These are phyloP conservation scores for Boletus edulis DNA, from an alignment of 768 basidiomycete species.

Conservation along the genomic window DNA sequence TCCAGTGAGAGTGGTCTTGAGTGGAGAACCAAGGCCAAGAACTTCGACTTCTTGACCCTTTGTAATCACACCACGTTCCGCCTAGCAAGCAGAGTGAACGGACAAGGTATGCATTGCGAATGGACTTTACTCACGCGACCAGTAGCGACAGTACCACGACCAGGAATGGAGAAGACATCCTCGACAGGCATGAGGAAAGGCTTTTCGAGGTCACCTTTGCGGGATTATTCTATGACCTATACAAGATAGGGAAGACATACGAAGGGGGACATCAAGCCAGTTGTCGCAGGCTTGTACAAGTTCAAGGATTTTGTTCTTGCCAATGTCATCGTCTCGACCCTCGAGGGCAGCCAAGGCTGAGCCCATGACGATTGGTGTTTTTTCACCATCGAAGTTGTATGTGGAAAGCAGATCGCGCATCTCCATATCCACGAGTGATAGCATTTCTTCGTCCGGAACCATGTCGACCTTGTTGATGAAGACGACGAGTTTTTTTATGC, in stretches of 20 bases:
- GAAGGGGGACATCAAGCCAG: conserved; percentile 93
- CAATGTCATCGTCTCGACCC: conserved; percentile 76
- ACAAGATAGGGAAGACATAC: conserved; percentile 42
- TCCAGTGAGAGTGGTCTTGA: conserved; percentile 95
- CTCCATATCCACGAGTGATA: conserved; percentile 99
- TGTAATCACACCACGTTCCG: conserved; percentile 86
- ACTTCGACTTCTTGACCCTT: conserved; percentile 96
- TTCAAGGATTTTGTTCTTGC: conserved; percentile 75
- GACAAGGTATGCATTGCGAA: not conserved
- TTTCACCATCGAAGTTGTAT: conserved; percentile 96
- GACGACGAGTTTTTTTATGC: conserved; percentile 95
- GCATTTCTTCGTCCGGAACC: conserved; percentile 96
- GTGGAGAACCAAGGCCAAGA: conserved; percentile 72
- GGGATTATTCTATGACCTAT: not conserved
- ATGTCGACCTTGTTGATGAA: conserved; percentile 99
- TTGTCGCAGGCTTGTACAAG: conserved; percentile 84
- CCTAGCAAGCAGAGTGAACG: conserved; percentile 39
- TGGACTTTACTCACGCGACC: conserved; percentile 62
- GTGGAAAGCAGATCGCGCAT: conserved; percentile 92
- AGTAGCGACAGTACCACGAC: conserved; percentile 96
- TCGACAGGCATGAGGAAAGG: conserved; percentile 96
- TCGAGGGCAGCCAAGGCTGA: conserved; percentile 95
- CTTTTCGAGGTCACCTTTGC: conserved; percentile 88
- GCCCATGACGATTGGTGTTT: conserved; percentile 97
- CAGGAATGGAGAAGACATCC: conserved; percentile 97